Conservation (phyloP, 2,329 filamentous ascomycete genomes). For the Alternaria sp. region DNA sequence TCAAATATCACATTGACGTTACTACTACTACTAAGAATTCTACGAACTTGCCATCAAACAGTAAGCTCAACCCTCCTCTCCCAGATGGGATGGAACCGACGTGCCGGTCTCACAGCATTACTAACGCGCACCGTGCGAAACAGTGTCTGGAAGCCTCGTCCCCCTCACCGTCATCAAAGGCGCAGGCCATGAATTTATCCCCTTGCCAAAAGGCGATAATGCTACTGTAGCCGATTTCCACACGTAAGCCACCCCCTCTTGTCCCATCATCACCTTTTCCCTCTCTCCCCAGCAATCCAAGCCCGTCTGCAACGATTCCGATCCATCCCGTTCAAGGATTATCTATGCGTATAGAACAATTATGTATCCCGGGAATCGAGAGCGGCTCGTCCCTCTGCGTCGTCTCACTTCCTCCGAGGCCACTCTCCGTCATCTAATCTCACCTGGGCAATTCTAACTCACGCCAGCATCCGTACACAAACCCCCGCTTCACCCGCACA, state of each 20-base stretch:
- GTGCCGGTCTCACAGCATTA: not conserved
- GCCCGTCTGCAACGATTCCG: too few relatives aligned
- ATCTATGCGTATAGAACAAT: too few relatives aligned
- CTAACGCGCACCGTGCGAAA: not conserved
- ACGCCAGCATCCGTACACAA: constrained; percentile 21
- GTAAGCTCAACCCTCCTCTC: not conserved
- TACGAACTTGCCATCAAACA: not conserved
- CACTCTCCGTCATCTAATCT: too few relatives aligned
- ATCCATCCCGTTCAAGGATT: too few relatives aligned
- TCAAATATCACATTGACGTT: too few relatives aligned
- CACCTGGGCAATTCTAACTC: too few relatives aligned
- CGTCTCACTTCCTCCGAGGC: too few relatives aligned
- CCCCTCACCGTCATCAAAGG: constrained; percentile 31
- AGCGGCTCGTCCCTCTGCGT: too few relatives aligned
- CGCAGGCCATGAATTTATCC: constrained; percentile 27
- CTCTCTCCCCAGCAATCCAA: too few relatives aligned
- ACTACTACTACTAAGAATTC: not conserved
- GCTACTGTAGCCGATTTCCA: constrained; percentile 31
- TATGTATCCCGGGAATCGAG: too few relatives aligned
- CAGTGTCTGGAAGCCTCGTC: constrained; percentile 20
- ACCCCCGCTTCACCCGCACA: constrained; percentile 17
- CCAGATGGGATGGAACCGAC: not conserved
- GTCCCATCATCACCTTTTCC: too few relatives aligned
- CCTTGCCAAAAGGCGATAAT: constrained; percentile 22
- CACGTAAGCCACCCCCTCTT: constrained; percentile 6